Base-by-base conservation (phyloP, 345 rosid species). In the Populus ilicifolia region DNA sequence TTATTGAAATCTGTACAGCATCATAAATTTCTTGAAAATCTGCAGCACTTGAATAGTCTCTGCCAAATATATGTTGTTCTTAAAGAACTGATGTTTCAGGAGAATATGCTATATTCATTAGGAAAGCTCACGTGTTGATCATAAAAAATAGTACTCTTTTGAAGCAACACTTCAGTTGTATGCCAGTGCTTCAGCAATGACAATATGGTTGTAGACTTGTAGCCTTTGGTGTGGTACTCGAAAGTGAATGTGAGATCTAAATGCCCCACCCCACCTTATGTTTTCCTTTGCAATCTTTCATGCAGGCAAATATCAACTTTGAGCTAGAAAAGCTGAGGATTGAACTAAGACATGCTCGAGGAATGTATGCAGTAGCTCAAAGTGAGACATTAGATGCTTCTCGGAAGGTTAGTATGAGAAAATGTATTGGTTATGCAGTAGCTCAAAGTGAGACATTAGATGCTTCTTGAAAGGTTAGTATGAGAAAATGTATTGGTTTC, bases 321-420 rank as follows among this genome's bases (percentile, higher is more conserved):
- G 99, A 95, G 90, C 75, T 95, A 75, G 98, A 95, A 88, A 93
- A 91, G 86, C 85, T 95, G 43, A 93, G 92, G 86, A 82, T 83
- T 78, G 97, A 93, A 77, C 96, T 95, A 23, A 93, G 96, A 79
- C 99, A 91, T 59, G 83, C 78, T 61, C 90, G 83, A 67, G 97
- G 92, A 72, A 90, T 91, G 87, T 87, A 90, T 76, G 98, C 93
- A 4, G 72, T 83, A 67, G 97, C 98, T 82, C 94, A 89, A 78
- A 89, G 80, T 50, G 99, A 95, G 86, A 86, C 90, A 63, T 43
- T 86, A 14, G 94, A 93, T 82, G 94, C 97, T 80, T 89, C 97
- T 67, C 81, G 85, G 73, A 90, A 90, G 99, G 99, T 94, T 78
- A 64, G 88, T 12, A 33, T 62, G 67, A 36, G 63, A 74, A 77